Evolutionary conservation across 176 grass and related monocot genomes (phyloP), one percentile per base, ranked within the genome.

Genomic region (Alloteropsis semialata): DNA sequence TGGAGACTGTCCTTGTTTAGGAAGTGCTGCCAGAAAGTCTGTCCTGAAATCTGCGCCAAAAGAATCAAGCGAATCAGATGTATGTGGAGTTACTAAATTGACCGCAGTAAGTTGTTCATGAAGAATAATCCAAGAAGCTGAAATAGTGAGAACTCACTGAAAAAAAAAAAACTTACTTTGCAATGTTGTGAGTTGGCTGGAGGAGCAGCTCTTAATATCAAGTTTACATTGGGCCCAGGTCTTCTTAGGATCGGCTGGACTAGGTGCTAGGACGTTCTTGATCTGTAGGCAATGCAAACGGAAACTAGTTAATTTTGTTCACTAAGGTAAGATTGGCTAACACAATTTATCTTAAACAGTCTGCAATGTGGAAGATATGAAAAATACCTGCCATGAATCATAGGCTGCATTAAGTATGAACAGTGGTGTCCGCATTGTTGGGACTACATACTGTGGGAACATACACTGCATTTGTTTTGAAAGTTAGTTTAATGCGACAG

Each of bases 331-430:
- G 8, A 36, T 33, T 18, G 33, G 21, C 32, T 74, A 60, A 53
- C 36, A 53, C 17, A 48, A 19, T 11, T 67, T 49, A 75, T 42
- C 11, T 62, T 80, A 65, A 77, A 8, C 5, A 44, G 38, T 16
- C 14, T 0, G n/a, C 27, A 10, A 53, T 29, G 64, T 70, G 62
- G 49, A 91, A 42, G 39, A 29, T 79, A 69, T 32, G 39, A 65
- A 83, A 69, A 32, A 80, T 88, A 88, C 94, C 89, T 97, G 94
- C 91, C 91, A 97, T 55, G 87, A 63, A 49, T 97, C 94, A 36
- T 97, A 97, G 49, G 91, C 94, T 84, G 94, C 77, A 81, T 90
- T 97, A 16, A 97, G 78, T 81, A 94, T 84, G 84, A 97, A 97
- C 41, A 97, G 45, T 2, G 94, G 89, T 34, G 91, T 93, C 42